Conservation (phyloP, 2,329 filamentous ascomycete genomes). For the Lecanoromycetidae sp. region DNA sequence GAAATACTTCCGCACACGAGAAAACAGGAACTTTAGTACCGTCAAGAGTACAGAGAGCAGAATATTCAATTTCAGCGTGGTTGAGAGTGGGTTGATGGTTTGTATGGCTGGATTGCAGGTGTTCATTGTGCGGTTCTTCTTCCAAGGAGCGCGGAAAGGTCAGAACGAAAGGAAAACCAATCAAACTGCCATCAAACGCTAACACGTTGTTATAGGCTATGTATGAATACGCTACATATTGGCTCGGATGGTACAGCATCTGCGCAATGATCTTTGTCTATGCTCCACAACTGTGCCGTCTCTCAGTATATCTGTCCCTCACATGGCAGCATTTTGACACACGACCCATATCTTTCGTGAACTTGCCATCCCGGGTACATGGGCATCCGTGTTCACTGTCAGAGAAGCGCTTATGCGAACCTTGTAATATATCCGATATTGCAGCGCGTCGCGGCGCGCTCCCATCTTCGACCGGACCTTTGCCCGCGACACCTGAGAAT, state of each 20-base stretch:
- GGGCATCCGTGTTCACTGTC: too few species aligned
- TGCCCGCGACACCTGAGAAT: too few species aligned
- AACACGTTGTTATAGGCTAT: constrained; percentile 7
- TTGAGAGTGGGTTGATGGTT: constrained; percentile 83
- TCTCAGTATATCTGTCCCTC: neutral
- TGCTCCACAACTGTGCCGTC: neutral
- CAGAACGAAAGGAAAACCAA: neutral
- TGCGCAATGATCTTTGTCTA: neutral
- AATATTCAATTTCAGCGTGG: constrained; percentile 94
- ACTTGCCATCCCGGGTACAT: neutral
- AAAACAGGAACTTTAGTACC: constrained; percentile 98
- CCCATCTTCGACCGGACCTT: neutral
- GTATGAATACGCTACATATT: constrained; percentile 8
- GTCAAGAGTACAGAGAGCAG: constrained; percentile 89
- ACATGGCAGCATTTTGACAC: too few species aligned
- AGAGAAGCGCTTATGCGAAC: neutral
- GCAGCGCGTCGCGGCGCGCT: too few species aligned
- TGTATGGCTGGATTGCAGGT: constrained; percentile 95
- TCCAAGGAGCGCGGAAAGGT: constrained; percentile 70
- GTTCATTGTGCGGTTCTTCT: constrained; percentile 96
- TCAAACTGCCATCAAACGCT: neutral
- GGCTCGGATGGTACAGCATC: neutral
- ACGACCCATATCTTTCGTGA: too few species aligned
- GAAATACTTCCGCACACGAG: constrained; percentile 97
- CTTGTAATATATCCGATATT: neutral